Conservation (phyloP, 768 basidiomycete genomes). For the Hysterangium stoloniferum region DNA sequence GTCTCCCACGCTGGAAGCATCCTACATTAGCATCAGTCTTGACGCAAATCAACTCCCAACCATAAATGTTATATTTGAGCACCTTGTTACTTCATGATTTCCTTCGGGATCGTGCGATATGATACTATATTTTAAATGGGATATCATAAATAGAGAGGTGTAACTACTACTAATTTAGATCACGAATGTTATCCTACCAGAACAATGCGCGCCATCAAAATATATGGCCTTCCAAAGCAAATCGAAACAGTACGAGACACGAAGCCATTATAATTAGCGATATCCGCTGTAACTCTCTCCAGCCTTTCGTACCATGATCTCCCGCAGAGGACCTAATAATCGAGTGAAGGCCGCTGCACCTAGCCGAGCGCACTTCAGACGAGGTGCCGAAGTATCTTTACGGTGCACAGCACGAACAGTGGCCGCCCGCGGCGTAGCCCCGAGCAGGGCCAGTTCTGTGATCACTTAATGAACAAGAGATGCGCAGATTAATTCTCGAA, state of each 20-base stretch:
- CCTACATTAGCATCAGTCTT: no score
- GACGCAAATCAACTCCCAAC: no score
- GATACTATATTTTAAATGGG: no score
- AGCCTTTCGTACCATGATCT: constrained; percentile 89
- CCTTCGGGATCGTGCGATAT: no score
- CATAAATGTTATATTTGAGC: no score
- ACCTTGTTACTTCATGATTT: no score
- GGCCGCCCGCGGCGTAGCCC: constrained; percentile 87
- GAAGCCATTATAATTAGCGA: constrained; percentile 24
- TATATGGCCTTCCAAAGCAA: no score
- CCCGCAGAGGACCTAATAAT: constrained; percentile 83
- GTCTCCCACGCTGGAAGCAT: no score
- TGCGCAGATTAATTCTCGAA: constrained; percentile 7
- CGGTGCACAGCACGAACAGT: constrained; percentile 79
- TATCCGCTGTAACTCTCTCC: constrained; percentile 57
- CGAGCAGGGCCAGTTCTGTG: constrained; percentile 85
- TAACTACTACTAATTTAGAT: background rate
- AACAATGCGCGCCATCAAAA: no score
- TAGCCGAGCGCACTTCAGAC: constrained; percentile 88
- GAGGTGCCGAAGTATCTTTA: constrained; percentile 39
- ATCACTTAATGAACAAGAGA: background rate
- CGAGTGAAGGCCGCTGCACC: constrained; percentile 92
- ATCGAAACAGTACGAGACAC: background rate
- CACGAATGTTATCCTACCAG: no score
- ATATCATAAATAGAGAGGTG: no score